A percentile compares a stretch with the other conserved stretches of the same genome.
Conservation (phyloP, 257 asterid species). For the Orobanche coerulescens region DNA sequence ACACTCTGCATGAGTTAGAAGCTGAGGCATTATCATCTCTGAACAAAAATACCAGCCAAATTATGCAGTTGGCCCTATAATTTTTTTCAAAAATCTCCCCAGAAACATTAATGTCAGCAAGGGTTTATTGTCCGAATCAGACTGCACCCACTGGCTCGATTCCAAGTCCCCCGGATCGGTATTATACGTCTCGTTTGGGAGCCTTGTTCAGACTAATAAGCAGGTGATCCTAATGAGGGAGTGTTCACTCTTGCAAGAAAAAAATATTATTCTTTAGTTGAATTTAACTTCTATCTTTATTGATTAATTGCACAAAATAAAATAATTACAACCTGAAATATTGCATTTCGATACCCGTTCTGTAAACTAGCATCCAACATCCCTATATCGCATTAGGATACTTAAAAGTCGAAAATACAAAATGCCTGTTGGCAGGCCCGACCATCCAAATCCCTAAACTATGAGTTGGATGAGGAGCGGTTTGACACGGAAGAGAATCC, state of each 20-base stretch:
- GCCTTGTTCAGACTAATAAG: conserved; percentile 8
- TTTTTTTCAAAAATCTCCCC: conserved; percentile 17
- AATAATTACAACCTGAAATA: too few species aligned
- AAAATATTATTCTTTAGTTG: too few species aligned
- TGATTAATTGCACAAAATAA: too few species aligned
- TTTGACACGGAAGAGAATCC: too few species aligned
- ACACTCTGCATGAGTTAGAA: conserved; percentile 60
- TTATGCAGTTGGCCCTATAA: conserved; percentile 21
- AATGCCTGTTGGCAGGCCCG: background rate
- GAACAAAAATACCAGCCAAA: conserved; percentile 22
- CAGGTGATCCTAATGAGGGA: background rate
- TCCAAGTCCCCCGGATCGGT: conserved; percentile 24
- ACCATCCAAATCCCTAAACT: too few species aligned
- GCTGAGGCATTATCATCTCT: conserved; percentile 32
- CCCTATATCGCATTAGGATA: too few species aligned
- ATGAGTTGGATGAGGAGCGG: too few species aligned
- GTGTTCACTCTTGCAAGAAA: too few species aligned
- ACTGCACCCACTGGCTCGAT: conserved; percentile 24
- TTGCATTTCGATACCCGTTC: too few species aligned
- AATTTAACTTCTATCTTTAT: too few species aligned
- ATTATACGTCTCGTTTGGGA: conserved; percentile 23
- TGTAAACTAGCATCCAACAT: too few species aligned
- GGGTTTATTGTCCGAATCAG: conserved; percentile 20
- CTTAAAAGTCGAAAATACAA: too few species aligned
- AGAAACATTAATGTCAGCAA: conserved; percentile 15